Percentiles rank a stretch among this genome's conserved stretches.
Evolutionary conservation across 2,329 filamentous ascomycete species (phyloP).

Genomic region (Botrytis sinoallii): DNA sequence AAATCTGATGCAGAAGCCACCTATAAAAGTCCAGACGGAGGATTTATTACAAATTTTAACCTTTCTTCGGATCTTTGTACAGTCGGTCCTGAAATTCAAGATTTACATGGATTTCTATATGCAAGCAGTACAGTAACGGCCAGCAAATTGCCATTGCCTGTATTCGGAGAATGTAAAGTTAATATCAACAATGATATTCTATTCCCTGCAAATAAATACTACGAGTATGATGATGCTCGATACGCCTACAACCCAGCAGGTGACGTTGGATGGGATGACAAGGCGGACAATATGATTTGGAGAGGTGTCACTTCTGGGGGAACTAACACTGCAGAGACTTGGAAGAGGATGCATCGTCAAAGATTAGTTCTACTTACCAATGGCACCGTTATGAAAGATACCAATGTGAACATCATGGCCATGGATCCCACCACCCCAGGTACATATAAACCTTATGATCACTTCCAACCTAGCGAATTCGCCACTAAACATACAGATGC

Average conservation of each 20-base stretch:
- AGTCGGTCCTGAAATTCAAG: conserved; percentile 48
- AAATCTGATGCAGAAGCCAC: conserved; percentile 37
- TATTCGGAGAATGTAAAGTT: conserved; percentile 62
- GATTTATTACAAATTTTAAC: conserved; percentile 57
- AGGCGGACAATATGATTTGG: conserved; percentile 57
- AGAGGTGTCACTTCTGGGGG: conserved; percentile 64
- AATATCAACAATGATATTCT: conserved; percentile 62
- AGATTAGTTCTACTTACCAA: conserved; percentile 57
- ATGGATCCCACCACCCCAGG: conserved; percentile 39
- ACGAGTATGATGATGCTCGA: conserved; percentile 50
- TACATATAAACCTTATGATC: conserved; percentile 42
- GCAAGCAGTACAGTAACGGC: conserved; percentile 51
- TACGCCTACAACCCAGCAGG: conserved; percentile 56
- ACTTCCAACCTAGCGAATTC: conserved; percentile 42
- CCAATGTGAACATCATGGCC: conserved; percentile 39
- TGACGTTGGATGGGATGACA: conserved; percentile 57
- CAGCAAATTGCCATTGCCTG: conserved; percentile 54
- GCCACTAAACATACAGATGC: conserved; percentile 37
- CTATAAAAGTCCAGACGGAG: conserved; percentile 47
- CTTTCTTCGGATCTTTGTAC: conserved; percentile 55
- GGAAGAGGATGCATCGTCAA: conserved; percentile 55
- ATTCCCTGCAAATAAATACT: conserved; percentile 64
- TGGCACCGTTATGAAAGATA: conserved; percentile 45
- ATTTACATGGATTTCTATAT: conserved; percentile 56
- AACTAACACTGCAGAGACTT: conserved; percentile 47